Evolutionary conservation across 768 basidiomycete species (phyloP).

Genomic region (Suillus lakei): DNA sequence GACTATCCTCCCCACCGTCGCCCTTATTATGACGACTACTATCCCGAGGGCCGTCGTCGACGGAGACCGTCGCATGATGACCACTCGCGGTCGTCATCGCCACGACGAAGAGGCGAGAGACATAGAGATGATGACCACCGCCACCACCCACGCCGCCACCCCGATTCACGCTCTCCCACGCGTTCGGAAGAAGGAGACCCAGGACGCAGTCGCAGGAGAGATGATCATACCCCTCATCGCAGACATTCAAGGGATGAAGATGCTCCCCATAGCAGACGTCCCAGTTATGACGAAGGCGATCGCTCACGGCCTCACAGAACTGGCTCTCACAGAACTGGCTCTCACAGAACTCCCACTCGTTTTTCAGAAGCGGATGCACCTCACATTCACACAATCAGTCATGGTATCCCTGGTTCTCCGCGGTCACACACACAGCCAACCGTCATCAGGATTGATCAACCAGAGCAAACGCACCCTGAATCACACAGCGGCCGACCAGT

Average conservation of each 20-base stretch:
- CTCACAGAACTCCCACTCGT: conserved; percentile 10
- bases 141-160: neutral
- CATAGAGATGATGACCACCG: neutral
- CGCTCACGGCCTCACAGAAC: conserved; percentile 15
- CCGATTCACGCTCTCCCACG: neutral
- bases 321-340: conserved; percentile 12
- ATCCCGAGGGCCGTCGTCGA: conserved; percentile 16
- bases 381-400: no score
- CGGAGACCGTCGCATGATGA: neutral
- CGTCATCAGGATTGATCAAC: conserved; percentile 31
- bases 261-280: conserved; percentile 16
- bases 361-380: conserved; percentile 16
- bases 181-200: conserved; percentile 3
- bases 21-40: conserved; percentile 7
- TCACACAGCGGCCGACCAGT: neutral
- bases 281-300: conserved; percentile 17
- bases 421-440: conserved; percentile 32
- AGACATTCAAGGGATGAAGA: conserved; percentile 22
- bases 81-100: conserved; percentile 5
- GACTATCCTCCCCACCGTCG: conserved; percentile 16
- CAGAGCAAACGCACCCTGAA: conserved; percentile 7
- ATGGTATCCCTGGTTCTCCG: conserved; percentile 7
- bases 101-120: neutral
- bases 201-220: conserved; percentile 1
- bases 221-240: neutral